phyloP scores from a whole-genome alignment of 306 rosid genomes.

The Luffa acutangula region DNA sequence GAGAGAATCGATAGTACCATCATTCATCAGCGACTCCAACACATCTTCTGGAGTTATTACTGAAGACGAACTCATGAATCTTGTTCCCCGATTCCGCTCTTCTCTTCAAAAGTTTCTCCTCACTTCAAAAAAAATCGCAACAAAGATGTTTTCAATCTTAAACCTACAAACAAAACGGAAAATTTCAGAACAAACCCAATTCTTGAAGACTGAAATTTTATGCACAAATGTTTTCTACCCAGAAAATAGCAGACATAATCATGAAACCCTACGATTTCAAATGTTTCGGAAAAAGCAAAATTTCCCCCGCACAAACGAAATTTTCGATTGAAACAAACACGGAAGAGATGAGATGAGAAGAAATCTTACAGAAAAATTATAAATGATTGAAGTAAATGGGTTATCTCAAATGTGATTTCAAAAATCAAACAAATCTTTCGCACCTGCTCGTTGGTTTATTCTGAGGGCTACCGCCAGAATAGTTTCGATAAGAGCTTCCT shows the following conservation, averaged over 20 bases:
- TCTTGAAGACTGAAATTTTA: background rate
- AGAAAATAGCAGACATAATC: background rate
- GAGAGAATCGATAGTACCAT: slow-evolving; percentile 85
- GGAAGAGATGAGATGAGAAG: background rate
- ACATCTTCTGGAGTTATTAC: slow-evolving; percentile 77
- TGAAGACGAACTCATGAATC: slow-evolving; percentile 53
- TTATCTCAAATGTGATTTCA: background rate
- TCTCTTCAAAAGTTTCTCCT: background rate
- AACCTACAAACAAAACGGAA: background rate
- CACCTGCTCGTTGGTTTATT: background rate
- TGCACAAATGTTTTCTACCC: background rate
- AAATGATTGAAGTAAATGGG: background rate
- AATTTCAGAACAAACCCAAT: background rate
- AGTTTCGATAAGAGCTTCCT: background rate
- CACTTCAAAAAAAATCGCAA: background rate
- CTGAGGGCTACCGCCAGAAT: background rate
- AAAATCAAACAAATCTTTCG: background rate
- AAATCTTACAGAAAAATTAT: background rate
- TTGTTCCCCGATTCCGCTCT: background rate
- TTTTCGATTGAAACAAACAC: background rate
- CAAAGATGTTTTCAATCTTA: background rate
- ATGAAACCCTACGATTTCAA: background rate
- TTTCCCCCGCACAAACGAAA: background rate
- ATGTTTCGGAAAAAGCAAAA: background rate
- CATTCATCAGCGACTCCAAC: slow-evolving; percentile 81